Evolutionary conservation across 2,329 filamentous ascomycete genomes (phyloP).

Genomic region (Myriosclerotinia duriaeana): DNA sequence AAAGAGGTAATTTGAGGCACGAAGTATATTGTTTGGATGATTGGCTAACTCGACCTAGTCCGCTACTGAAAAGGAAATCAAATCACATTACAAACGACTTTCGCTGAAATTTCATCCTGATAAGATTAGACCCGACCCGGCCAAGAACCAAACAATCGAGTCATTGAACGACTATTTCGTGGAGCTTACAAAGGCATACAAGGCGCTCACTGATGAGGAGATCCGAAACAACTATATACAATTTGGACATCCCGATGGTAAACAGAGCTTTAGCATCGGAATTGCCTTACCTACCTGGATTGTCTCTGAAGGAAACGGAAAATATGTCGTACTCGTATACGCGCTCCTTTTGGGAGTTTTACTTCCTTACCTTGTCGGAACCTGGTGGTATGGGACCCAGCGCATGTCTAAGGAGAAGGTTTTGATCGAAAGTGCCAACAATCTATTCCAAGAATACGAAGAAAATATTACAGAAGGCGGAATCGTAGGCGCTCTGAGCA

Average conservation of each 20-base stretch:
- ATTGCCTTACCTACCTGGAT: conserved; percentile 94
- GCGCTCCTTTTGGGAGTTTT: conserved; percentile 83
- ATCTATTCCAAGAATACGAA: conserved; percentile 89
- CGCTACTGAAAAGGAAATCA: conserved; percentile 85
- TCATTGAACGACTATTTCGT: conserved; percentile 85
- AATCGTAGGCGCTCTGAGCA: conserved; percentile 77
- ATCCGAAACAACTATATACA: conserved; percentile 95
- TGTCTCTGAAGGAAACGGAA: conserved; percentile 88
- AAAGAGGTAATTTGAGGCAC: conserved; percentile 58
- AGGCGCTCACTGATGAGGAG: conserved; percentile 95
- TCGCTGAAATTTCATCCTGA: conserved; percentile 89
- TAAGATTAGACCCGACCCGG: conserved; percentile 78
- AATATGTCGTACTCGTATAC: conserved; percentile 91
- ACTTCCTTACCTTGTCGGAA: conserved; percentile 88
- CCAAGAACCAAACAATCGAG: conserved; percentile 87
- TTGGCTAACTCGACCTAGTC: conserved; percentile 52
- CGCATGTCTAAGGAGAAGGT: conserved; percentile 90
- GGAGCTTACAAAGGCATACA: conserved; percentile 96
- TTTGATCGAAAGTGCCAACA: conserved; percentile 88
- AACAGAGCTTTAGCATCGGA: conserved; percentile 96
- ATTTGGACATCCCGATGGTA: conserved; percentile 94
- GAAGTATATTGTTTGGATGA: background rate
- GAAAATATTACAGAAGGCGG: conserved; percentile 79
- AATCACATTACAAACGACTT: conserved; percentile 82
- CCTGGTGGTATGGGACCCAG: conserved; percentile 98